Percentiles rank a stretch among this genome's conserved stretches.
Evolutionary conservation across 192 early-diverging fungal genomes (phyloP).

Genomic region (Coemansia asiatica): DNA sequence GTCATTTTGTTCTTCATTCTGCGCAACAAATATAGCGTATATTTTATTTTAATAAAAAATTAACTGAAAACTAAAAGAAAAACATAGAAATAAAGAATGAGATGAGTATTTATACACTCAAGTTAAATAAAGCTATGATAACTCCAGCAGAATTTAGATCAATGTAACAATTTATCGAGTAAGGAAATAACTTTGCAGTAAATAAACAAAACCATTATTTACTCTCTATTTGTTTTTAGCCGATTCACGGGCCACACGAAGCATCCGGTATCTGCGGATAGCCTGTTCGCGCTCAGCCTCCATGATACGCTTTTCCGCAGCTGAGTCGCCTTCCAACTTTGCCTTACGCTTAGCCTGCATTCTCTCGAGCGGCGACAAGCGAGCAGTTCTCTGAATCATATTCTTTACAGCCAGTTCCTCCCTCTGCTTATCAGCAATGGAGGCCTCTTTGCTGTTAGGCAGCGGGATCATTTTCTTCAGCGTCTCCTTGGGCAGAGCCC

Average conservation of each 20-base stretch:
- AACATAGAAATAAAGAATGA: too few species aligned
- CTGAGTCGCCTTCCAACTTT: conserved; percentile 25
- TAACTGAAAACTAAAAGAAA: too few species aligned
- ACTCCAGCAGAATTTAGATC: too few species aligned
- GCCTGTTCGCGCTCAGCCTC: conserved; percentile 48
- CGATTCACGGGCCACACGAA: conserved; percentile 36
- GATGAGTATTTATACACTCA: too few species aligned
- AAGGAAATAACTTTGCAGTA: background rate
- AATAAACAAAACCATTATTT: conserved; percentile 7
- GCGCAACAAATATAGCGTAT: too few species aligned
- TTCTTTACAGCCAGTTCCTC: conserved; percentile 45
- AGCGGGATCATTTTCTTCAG: conserved; percentile 49
- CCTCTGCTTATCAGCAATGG: conserved; percentile 17
- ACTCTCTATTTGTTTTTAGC: conserved; percentile 6
- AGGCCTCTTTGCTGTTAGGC: conserved; percentile 36
- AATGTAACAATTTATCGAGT: too few species aligned
- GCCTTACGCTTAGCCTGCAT: conserved; percentile 52
- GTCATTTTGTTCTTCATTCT: too few species aligned
- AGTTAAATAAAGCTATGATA: too few species aligned
- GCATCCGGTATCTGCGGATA: conserved; percentile 49
- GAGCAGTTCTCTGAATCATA: conserved; percentile 44
- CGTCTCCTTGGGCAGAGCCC: conserved; percentile 41
- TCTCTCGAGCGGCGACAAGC: conserved; percentile 45
- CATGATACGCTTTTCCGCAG: conserved; percentile 50
- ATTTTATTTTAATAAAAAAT: too few species aligned